Conservation (phyloP, 139 green algal genomes). For the Nannochloris sp. region DNA sequence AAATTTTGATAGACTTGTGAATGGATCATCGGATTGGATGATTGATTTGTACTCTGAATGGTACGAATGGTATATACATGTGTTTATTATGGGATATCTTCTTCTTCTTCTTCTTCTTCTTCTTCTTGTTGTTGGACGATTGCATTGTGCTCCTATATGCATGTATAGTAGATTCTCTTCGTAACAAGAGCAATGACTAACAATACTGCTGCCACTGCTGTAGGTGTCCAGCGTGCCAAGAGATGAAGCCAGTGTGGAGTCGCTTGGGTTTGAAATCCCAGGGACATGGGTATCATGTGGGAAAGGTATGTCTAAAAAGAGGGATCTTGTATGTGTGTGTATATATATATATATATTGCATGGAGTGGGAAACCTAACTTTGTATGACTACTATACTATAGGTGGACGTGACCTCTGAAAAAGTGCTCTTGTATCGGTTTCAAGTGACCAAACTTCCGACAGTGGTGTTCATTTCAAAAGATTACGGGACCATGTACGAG, state of each 20-base stretch:
- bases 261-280: conserved; percentile 1
- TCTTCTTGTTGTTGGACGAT: not conserved
- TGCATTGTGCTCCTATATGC: not conserved
- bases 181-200: too few species aligned
- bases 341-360: too few species aligned
- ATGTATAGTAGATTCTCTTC: not conserved
- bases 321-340: too few species aligned
- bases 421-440: conserved; percentile 16
- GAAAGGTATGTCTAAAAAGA: not conserved
- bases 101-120: too few species aligned
- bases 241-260: conserved; percentile 14
- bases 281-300: conserved; percentile 4
- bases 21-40: conserved; percentile 15
- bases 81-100: too few species aligned
- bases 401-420: conserved; percentile 17
- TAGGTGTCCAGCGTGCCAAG: conserved; percentile 22
- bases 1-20: conserved; percentile 18
- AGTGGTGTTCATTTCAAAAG: conserved; percentile 11
- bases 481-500: conserved; percentile 8
- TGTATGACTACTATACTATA: not conserved
- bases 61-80: not conserved
- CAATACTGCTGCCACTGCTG: not conserved
- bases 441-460: conserved; percentile 13
- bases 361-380: too few species aligned
- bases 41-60: conserved; percentile 20